Conservation (phyloP, 1,139 yeast genomes). For the Scheffersomyces segobiensis region DNA sequence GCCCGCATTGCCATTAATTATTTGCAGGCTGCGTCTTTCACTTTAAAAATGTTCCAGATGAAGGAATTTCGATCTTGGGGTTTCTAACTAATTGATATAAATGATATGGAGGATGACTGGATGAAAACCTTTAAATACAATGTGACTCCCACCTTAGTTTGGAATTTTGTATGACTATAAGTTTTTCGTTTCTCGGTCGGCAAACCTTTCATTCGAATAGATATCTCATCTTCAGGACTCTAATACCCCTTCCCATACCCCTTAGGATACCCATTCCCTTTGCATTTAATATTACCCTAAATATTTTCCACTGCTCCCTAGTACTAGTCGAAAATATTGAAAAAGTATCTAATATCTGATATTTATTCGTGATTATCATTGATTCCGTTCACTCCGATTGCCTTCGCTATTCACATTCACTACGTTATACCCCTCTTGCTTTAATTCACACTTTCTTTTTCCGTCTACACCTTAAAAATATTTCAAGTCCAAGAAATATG, state of each 20-base stretch:
- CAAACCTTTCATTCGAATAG: neutral
- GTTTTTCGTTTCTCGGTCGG: neutral
- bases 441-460: neutral
- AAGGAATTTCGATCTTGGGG: neutral
- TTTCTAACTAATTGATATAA: neutral
- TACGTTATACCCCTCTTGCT: neutral
- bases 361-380: neutral
- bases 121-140: neutral
- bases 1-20: neutral
- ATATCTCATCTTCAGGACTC: neutral
- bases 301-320: neutral
- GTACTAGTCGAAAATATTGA: neutral
- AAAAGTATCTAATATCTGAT: neutral
- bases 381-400: neutral
- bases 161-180: neutral
- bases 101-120: neutral
- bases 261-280: neutral
- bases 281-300: neutral
- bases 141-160: neutral
- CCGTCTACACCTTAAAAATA: neutral
- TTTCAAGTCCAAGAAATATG: constrained; percentile 2
- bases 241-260: neutral
- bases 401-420: neutral
- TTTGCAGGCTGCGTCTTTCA: neutral
- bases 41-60: neutral